phyloP scores from a whole-genome alignment of 2,329 filamentous ascomycete genomes.

The Hypoxylon sp. region DNA sequence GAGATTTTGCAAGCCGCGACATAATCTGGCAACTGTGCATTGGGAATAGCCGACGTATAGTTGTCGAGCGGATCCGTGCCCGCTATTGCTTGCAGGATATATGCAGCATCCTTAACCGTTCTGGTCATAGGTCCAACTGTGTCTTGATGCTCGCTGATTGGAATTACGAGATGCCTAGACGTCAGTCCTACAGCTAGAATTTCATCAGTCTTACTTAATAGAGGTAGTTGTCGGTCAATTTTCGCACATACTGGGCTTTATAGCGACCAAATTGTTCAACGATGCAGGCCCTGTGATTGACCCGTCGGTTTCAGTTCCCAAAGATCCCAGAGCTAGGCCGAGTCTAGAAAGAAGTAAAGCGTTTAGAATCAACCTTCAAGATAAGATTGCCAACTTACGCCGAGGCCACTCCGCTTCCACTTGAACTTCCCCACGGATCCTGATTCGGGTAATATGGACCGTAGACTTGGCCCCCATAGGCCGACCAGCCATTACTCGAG shows the following conservation, averaged over 20 bases:
- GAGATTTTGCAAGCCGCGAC: conserved; percentile 67
- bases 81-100: conserved; percentile 74
- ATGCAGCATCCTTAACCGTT: conserved; percentile 76
- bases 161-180: conserved; percentile 74
- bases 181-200: conserved; percentile 71
- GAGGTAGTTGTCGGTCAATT: neutral
- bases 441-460: conserved; percentile 74
- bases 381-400: conserved; percentile 49
- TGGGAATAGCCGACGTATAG: conserved; percentile 74
- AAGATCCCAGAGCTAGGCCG: conserved; percentile 69
- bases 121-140: conserved; percentile 76
- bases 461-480: conserved; percentile 73
- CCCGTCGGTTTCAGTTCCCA: conserved; percentile 76
- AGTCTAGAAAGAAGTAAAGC: conserved; percentile 52
- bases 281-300: conserved; percentile 71
- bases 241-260: conserved; percentile 67
- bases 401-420: conserved; percentile 72
- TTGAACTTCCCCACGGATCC: conserved; percentile 74
- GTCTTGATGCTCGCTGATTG: conserved; percentile 75
- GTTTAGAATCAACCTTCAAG: neutral
- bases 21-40: conserved; percentile 70
- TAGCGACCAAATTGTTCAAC: conserved; percentile 73
- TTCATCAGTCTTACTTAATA: neutral
- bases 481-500: conserved; percentile 74
- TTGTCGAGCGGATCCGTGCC: conserved; percentile 74